A percentile compares a stretch with the other conserved stretches of the same genome.
phyloP scores from a whole-genome alignment of 2,329 filamentous ascomycete species.

The Fusarium oxysporum region DNA sequence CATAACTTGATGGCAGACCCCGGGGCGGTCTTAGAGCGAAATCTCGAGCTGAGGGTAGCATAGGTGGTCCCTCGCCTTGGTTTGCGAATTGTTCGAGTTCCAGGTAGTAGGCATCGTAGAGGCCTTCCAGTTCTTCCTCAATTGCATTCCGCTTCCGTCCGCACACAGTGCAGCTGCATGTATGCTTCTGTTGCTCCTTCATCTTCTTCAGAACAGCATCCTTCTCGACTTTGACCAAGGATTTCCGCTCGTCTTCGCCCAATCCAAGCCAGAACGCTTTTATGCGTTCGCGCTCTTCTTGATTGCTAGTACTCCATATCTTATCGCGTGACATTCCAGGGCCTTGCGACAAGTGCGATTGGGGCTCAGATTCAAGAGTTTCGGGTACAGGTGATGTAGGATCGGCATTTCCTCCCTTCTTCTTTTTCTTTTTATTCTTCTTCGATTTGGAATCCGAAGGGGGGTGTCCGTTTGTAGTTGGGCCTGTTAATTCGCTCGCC shows the following conservation, averaged over 20 bases:
- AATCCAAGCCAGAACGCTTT: slow-evolving; percentile 98
- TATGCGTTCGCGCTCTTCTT: slow-evolving; percentile 95
- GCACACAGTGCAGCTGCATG: slow-evolving; percentile 97
- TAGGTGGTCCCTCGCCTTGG: slow-evolving; percentile 75
- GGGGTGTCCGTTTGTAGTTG: slow-evolving; percentile 47
- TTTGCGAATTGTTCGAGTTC: slow-evolving; percentile 98
- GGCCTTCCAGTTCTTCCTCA: slow-evolving; percentile 95
- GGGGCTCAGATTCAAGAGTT: slow-evolving; percentile 33
- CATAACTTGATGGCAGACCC: slow-evolving; percentile 68
- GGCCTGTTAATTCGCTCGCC: slow-evolving; percentile 49
- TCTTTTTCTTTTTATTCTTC: slow-evolving; percentile 79
- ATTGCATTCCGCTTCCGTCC: slow-evolving; percentile 96
- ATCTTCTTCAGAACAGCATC: slow-evolving; percentile 98
- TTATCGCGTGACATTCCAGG: slow-evolving; percentile 76
- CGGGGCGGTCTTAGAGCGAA: slow-evolving; percentile 70
- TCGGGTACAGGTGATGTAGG: slow-evolving; percentile 35
- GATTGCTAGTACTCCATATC: slow-evolving; percentile 97
- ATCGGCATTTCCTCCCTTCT: slow-evolving; percentile 55
- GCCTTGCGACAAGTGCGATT: slow-evolving; percentile 48
- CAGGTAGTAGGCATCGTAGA: slow-evolving; percentile 98
- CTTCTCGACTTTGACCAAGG: slow-evolving; percentile 97
- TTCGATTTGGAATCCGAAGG: slow-evolving; percentile 58
- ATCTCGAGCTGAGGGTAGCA: slow-evolving; percentile 64
- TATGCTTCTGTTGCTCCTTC: slow-evolving; percentile 99
- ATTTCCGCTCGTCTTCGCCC: slow-evolving; percentile 93